Base-by-base conservation (phyloP, 2,329 filamentous ascomycete species). In the Escovopsis sp. region DNA sequence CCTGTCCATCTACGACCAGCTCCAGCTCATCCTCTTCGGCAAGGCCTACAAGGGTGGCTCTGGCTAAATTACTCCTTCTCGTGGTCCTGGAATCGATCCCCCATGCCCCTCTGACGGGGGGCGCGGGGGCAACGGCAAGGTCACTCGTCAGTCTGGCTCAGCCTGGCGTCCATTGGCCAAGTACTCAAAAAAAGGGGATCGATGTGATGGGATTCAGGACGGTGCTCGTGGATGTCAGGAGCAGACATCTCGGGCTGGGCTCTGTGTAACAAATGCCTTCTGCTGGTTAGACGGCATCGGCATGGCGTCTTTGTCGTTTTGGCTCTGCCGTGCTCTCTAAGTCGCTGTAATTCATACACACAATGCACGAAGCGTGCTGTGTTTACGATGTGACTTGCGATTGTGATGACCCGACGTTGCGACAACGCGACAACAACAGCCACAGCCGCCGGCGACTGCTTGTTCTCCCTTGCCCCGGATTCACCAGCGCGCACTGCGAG, bases 1-100 rank as follows among this genome's bases (percentile, higher is more conserved):
- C 63, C 77, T 98, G 65, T 98, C 90, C 67, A 94, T 98, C 85
- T 98, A 98, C 73, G 90, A 98, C 68, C 88, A 96, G 78, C 84
- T 84, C 66, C 90, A 98, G 82, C 78, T 98, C 65, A 69, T 98
- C 66, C 70, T 98, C 68, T 98, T 98, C 84, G 90, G 90, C 68
- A 96, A 98, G 87, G 84, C 86, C 75, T 98, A 87, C 87, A 93
- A 92, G 58, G 64, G 65, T 47, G 65, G 63, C 51, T 66, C 63
- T 51, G 62, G 61, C 51, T 66, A 66, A 66, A 57, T 50, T 46
- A 3, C 45, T 49, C 52, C 52, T 45, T 43, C 43, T 44, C 21
- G 11, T 49, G 46, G 45, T 51, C 52, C 49, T 51, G 58, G 53
- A 55, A 64, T 63, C 65, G 57, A 64, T 49, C 49, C 43, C 49